Conservation (phyloP, 164 flowering plant genomes). For the Kingdonia uniflora region DNA sequence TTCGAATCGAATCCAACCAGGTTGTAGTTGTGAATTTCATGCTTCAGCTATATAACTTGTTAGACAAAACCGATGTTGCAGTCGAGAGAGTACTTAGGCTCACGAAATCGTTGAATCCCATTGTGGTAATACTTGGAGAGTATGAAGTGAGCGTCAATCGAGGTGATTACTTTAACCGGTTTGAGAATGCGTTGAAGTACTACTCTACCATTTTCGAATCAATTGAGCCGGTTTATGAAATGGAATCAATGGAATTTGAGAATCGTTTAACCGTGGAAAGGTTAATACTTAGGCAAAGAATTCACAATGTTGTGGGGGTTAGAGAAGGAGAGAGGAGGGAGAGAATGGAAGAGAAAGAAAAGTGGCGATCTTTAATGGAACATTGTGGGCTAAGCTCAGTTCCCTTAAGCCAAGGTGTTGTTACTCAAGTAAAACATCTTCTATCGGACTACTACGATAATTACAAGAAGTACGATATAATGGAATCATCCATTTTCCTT, state of each 20-base stretch:
- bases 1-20: conserved; percentile 52
- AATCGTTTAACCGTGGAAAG: conserved; percentile 59
- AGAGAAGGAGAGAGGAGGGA: conserved; percentile 33
- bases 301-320: conserved; percentile 39
- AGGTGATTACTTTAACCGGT: conserved; percentile 38
- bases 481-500: conserved; percentile 70
- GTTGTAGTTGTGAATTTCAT: conserved; percentile 73
- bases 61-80: conserved; percentile 39
- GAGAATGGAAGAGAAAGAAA: conserved; percentile 57
- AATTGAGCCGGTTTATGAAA: conserved; percentile 46
- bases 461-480: conserved; percentile 52
- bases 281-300: conserved; percentile 52
- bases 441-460: conserved; percentile 58
- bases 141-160: conserved; percentile 62
- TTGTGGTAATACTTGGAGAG: conserved; percentile 73
- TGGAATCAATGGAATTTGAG: conserved; percentile 13
- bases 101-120: conserved; percentile 61
- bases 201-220: conserved; percentile 76
- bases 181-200: conserved; percentile 54
- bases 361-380: conserved; percentile 65
- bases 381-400: conserved; percentile 56
- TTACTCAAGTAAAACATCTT: conserved; percentile 73
- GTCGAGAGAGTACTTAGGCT: conserved; percentile 45
- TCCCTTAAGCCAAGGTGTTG: conserved; percentile 58
- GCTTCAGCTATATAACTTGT: conserved; percentile 70